phyloP scores from a whole-genome alignment of 306 rosid genomes.

The Psophocarpus tetragonolobus region DNA sequence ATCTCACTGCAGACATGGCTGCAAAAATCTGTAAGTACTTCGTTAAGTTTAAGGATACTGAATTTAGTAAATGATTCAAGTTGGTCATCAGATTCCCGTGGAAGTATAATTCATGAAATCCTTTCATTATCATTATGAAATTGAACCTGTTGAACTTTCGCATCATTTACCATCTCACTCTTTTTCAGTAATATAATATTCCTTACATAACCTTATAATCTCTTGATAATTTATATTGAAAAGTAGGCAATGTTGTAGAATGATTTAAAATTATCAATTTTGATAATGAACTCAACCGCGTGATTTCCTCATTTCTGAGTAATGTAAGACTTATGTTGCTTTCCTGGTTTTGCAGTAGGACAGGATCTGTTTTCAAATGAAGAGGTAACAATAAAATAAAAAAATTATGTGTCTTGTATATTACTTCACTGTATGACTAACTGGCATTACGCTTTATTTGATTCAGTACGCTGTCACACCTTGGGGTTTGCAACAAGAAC shows the following conservation, averaged over 20 bases:
- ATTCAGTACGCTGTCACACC: slow-evolving; percentile 34
- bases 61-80: not conserved
- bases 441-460: slow-evolving; percentile 19
- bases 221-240: not conserved
- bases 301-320: not conserved
- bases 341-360: slow-evolving; percentile 40
- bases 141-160: not conserved
- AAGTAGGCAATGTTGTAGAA: not conserved
- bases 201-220: not conserved
- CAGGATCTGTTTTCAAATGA: slow-evolving; percentile 9
- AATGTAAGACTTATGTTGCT: not conserved
- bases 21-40: slow-evolving; percentile 19
- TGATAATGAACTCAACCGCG: not conserved
- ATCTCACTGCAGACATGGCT: slow-evolving; percentile 38
- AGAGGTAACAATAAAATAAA: slow-evolving; percentile 38
- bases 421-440: slow-evolving; percentile 15
- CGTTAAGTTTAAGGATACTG: not conserved
- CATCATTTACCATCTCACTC: not conserved
- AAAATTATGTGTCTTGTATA: not conserved
- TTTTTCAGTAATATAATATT: not conserved
- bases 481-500: slow-evolving; percentile 46
- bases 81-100: not conserved
- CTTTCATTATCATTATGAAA: not conserved
- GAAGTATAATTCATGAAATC: not conserved
- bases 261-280: not conserved